Evolutionary conservation across 2,329 filamentous ascomycete species (phyloP).

Genomic region (Hypoxylon rubiginosum): DNA sequence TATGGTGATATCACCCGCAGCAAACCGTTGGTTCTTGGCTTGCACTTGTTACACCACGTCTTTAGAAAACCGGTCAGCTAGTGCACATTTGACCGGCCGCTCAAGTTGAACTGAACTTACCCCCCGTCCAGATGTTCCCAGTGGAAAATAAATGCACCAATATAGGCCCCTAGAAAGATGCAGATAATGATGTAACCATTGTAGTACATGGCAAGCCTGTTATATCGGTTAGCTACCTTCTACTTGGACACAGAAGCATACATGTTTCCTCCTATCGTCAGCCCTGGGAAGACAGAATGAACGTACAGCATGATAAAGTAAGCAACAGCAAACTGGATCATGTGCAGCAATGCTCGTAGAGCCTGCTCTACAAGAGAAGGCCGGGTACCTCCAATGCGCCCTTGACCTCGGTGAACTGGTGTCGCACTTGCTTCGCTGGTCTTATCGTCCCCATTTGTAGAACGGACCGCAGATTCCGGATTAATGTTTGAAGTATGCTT

Average conservation of each 20-base stretch:
- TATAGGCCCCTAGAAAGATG: constrained; percentile 34
- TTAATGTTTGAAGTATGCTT: constrained; percentile 55
- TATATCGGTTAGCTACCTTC: constrained; percentile 2
- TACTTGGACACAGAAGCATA: not conserved
- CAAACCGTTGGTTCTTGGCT: constrained; percentile 32
- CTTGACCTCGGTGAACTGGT: not conserved
- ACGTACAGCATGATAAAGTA: constrained; percentile 80
- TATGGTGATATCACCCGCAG: constrained; percentile 18
- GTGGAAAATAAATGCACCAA: constrained; percentile 30
- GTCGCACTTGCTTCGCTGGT: constrained; percentile 1
- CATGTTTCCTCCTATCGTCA: not conserved
- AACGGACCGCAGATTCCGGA: constrained; percentile 15
- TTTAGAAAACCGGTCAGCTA: constrained; percentile 16
- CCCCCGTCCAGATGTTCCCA: constrained; percentile 27
- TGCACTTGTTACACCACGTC: constrained; percentile 21
- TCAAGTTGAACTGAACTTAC: constrained; percentile 12
- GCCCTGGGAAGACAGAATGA: not conserved
- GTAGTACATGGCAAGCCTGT: constrained; percentile 35
- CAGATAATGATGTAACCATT: constrained; percentile 37
- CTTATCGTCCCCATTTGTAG: constrained; percentile 9
- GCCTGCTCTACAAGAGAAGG: constrained; percentile 76
- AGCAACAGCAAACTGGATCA: constrained; percentile 78
- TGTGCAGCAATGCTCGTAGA: constrained; percentile 75
- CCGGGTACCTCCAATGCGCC: constrained; percentile 55
- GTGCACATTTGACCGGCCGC: not conserved